Base-by-base conservation (phyloP, 2,329 filamentous ascomycete genomes). In the Calonectria hawksworthii region DNA sequence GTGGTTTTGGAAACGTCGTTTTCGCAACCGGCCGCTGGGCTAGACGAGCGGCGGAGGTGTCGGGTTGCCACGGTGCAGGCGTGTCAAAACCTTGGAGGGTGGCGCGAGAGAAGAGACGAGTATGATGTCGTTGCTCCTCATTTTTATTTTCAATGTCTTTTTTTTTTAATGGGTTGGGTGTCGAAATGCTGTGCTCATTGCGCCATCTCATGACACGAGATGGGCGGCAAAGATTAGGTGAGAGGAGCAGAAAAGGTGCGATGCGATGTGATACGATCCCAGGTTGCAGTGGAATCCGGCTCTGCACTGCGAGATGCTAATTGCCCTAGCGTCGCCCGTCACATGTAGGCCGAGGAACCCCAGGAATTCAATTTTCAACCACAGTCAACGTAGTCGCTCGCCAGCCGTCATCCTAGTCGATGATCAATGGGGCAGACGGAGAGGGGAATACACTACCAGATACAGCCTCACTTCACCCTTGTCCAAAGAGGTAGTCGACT, bases 1-100 rank as follows among this genome's bases (percentile, higher is more conserved):
- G 59, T 66, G 61, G 72, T 44, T 64, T 71, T 72, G 54, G 41
- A 23, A 63, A 67, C 36, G 36, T 50, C 51, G 34, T 26, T 66
- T 61, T 63, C 59, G 47, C 54, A 64, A 36, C 50, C 44, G 61
- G 41, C 36, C 26, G 38, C 61, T 32, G 41, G 41, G 41, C 38
- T 50, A 47, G 61, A 44, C 61, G 41, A 41, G 61, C 51, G 66
- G 66, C 50, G 50, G 50, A 68, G 50, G 66, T 36, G 50, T 56
- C 66, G 61, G 61, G 61, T 65, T 65, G 61, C 61, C 61, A 65
- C 23, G 41, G 61, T 50, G 61, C 52, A 52, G 30, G 36, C 21
- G 44, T 21, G 44, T 41, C 26, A 52, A 30, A 68, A 54, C 65
- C 32, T 54, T 41, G 50, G 68, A 52, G 68, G 56, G 68, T 64